phyloP scores from a whole-genome alignment of 2,329 filamentous ascomycete species.

The Escovopsis weberi region DNA sequence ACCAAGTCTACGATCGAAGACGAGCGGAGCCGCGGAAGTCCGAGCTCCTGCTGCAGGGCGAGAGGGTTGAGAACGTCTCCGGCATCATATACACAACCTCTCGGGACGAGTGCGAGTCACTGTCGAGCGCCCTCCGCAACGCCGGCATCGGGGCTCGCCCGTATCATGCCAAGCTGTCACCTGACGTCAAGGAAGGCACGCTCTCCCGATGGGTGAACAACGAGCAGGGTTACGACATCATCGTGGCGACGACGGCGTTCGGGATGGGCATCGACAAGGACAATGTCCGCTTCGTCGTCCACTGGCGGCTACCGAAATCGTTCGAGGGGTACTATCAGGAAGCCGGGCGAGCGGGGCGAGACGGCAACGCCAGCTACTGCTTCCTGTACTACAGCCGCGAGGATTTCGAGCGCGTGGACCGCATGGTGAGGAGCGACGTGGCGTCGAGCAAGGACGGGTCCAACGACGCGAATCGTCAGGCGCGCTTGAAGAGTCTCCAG shows the following conservation, averaged over 20 bases:
- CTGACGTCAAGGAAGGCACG: constrained; percentile 56
- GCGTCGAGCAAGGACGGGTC: constrained; percentile 18
- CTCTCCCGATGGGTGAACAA: constrained; percentile 59
- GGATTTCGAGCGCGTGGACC: constrained; percentile 62
- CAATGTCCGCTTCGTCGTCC: constrained; percentile 84
- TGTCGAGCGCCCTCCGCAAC: constrained; percentile 49
- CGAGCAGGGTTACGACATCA: constrained; percentile 67
- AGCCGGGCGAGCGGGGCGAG: constrained; percentile 77
- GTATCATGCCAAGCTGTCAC: constrained; percentile 55
- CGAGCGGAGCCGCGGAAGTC: constrained; percentile 40
- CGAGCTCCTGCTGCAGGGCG: constrained; percentile 39
- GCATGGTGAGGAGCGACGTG: constrained; percentile 33
- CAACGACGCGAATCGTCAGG: constrained; percentile 32
- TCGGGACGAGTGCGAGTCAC: constrained; percentile 57
- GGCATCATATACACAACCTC: constrained; percentile 73
- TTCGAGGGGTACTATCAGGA: constrained; percentile 97
- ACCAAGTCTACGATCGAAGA: constrained; percentile 55
- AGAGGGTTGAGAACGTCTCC: constrained; percentile 49
- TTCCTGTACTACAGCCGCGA: constrained; percentile 85
- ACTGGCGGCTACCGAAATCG: constrained; percentile 86
- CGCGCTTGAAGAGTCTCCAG: constrained; percentile 47
- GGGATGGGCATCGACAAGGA: constrained; percentile 98
- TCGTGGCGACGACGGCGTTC: constrained; percentile 90
- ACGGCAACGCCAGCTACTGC: constrained; percentile 75
- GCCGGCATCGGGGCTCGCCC: constrained; percentile 61